Conservation (phyloP, 129 eudicot species). For the Dittrichia graveolens region DNA sequence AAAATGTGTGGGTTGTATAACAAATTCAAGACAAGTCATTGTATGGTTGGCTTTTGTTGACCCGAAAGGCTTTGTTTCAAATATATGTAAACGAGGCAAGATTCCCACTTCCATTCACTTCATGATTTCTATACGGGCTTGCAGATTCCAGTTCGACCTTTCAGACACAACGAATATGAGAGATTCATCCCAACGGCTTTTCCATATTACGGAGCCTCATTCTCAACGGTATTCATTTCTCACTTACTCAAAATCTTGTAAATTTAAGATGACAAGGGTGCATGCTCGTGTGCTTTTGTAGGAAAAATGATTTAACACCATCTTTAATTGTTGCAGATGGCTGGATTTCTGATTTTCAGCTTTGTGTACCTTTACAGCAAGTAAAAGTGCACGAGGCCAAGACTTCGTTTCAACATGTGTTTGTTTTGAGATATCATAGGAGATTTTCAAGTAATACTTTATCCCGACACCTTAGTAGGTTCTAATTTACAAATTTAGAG, state of each 20-base stretch:
- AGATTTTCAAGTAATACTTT: not conserved
- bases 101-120: too few species aligned
- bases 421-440: slow-evolving; percentile 11
- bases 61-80: too few species aligned
- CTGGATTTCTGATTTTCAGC: slow-evolving; percentile 72
- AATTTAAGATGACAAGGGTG: not conserved
- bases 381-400: slow-evolving; percentile 30
- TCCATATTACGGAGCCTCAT: slow-evolving; percentile 85
- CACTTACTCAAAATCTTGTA: not conserved
- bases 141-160: slow-evolving; percentile 62
- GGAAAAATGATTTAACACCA: slow-evolving; percentile 10
- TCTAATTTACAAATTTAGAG: slow-evolving; percentile 31
- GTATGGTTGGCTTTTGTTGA: too few species aligned
- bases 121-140: too few species aligned
- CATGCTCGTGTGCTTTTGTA: not conserved
- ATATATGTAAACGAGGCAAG: too few species aligned
- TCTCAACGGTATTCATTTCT: slow-evolving; percentile 56
- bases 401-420: slow-evolving; percentile 2
- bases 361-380: slow-evolving; percentile 66
- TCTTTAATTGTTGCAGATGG: slow-evolving; percentile 59
- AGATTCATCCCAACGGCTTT: slow-evolving; percentile 79
- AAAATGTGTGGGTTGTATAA: too few species aligned
- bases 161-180: slow-evolving; percentile 85
- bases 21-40: too few species aligned
- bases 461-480: slow-evolving; percentile 12